Base-by-base conservation (phyloP, 768 basidiomycete genomes). In the Tricholoma sp. region DNA sequence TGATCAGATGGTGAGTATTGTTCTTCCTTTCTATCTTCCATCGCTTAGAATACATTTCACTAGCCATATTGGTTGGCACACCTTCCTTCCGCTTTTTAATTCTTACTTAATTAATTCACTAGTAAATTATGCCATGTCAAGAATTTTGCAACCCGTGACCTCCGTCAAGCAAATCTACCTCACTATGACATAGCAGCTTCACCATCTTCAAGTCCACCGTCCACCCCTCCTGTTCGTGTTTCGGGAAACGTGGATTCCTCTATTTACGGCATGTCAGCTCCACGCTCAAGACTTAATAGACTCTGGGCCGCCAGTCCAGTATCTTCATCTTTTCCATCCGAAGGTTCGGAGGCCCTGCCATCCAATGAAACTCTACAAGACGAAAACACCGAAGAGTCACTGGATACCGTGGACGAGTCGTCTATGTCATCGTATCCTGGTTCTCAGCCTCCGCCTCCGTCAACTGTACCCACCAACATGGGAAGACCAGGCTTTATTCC, bases 121-220 rank as follows among this genome's bases (percentile, higher is more conserved):
- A 94, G 93, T 74, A 94, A 93, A 78, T 74, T 77, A 49, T 95
- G 93, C 64, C 91, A 95, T 67, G 67, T 83, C 53, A 88, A 85
- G 76, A 82, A 76, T 61, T 94, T 93, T 63, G 91, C 89, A 19
- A 91, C 87, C 8, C 79, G 80, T 54, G 83, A 89, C 64, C 78
- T 90, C 31, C 81, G 88, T 52, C 82, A 85, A 54, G 85, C 84
- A 55, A 88, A 89, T 66, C 81, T 88, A 9, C 83, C 86, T 22
- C 68, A 82, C 58, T 70, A 73, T 61, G 71, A 74, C 32, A 76
- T 76, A 19, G 55, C 63, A 10, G 62, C 11, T 41, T 61, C 74
- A 37, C 71, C 72, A 12, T 59, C 68, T 5, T 59, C 69, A 8
- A 68, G 65, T 43, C 61, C 74, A 39, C 71, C 72, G 12, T 59